Conservation (phyloP, 345 rosid species). For the Populus deltoides region DNA sequence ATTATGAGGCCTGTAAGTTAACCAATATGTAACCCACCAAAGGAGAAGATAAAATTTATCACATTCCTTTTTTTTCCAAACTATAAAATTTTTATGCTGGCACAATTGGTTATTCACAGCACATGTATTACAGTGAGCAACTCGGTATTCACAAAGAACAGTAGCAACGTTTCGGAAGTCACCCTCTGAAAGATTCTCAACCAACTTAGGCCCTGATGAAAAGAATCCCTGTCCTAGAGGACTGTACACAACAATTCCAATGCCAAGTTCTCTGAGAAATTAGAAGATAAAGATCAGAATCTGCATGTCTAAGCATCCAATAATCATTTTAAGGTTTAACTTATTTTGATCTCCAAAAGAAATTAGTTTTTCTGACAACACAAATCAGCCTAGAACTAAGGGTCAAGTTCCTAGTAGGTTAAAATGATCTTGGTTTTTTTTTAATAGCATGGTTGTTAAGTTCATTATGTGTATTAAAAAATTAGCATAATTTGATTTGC, state of each 20-base stretch:
- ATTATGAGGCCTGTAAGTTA: neutral
- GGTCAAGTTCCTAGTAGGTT: too few relatives aligned
- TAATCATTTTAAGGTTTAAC: neutral
- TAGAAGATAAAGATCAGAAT: neutral
- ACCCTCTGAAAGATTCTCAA: constrained; percentile 34
- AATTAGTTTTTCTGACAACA: neutral
- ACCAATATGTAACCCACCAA: too few relatives aligned
- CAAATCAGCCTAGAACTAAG: too few relatives aligned
- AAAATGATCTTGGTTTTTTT: too few relatives aligned
- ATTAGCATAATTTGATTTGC: too few relatives aligned
- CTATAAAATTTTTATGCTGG: too few relatives aligned
- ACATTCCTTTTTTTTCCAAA: neutral
- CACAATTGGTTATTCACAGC: too few relatives aligned
- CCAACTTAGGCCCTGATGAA: constrained; percentile 50
- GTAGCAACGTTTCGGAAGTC: constrained; percentile 45
- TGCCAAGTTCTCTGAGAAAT: constrained; percentile 60
- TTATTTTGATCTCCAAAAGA: neutral
- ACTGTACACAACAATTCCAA: constrained; percentile 65
- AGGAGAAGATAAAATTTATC: neutral
- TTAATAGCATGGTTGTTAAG: too few relatives aligned
- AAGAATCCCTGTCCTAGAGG: constrained; percentile 69
- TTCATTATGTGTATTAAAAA: too few relatives aligned
- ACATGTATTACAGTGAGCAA: too few relatives aligned
- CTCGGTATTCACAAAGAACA: neutral
- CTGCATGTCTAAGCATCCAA: neutral